Evolutionary conservation across 2,329 filamentous ascomycete genomes (phyloP), one percentile per base, ranked within the genome.

Genomic region (Verticillium dahliae): DNA sequence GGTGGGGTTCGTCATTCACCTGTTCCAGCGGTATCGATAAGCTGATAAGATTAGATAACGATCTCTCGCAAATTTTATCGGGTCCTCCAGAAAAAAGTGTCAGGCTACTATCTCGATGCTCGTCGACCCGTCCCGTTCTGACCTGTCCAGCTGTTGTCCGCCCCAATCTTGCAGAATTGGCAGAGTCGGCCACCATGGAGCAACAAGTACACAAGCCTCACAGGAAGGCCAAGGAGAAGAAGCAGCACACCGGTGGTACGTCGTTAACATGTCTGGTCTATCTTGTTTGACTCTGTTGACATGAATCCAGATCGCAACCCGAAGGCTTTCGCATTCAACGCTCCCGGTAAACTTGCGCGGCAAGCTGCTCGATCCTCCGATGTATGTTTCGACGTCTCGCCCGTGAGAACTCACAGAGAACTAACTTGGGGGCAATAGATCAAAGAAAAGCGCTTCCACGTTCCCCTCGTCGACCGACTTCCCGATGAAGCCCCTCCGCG

Each of bases 391-490:
- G 37, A 14, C 27, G 18, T 34, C 18, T 34, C 6, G 11, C 3
- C n/a, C n/a, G 9, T 52, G 4, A n/a, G 7, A 14, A 14, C 11
- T 2, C 27, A 6, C 27, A 18, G 2, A 31, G 11, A 31, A n/a
- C 9, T 39, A 57, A 33, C 3, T 27, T 4, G 4, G 5, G 13
- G 18, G 4, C 7, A 60, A 27, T 62, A 93, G 90, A 88, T 97
- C 76, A 95, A 92, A 83, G 96, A 99, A 78, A 97, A 96, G 78
- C 87, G 94, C 63, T 83, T 98, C 45, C 96, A 99, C 82, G 95
- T 99, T 18, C 95, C 95, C 55, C 90, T 97, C 73, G 90, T 98
- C 78, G 95, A 99, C 81, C 89, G 96, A 68, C 82, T 98, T 34
- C 94, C 95, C 67, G 94, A 98, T 76, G 95, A 98, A 79, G 90